Percentiles rank a stretch among this genome's conserved stretches.
These are phyloP conservation scores for Williopsis jadinii DNA, from an alignment of 1,139 yeast species.

Conservation along the genomic window DNA sequence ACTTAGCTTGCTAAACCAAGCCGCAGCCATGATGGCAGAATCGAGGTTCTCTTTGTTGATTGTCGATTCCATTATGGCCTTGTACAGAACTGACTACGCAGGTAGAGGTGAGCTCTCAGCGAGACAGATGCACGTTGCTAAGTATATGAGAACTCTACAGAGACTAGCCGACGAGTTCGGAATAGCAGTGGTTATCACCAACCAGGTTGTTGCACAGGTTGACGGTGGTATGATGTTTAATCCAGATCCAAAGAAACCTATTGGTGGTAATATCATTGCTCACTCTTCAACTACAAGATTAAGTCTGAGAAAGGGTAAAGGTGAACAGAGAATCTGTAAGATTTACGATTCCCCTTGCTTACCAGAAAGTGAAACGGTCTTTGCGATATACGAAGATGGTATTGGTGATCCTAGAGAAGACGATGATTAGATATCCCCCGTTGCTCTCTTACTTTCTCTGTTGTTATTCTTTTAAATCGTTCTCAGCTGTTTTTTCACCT, in stretches of 20 bases:
- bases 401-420: slow-evolving; percentile 91
- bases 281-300: slow-evolving; percentile 93
- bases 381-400: slow-evolving; percentile 95
- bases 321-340: slow-evolving; percentile 88
- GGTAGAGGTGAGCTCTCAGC: slow-evolving; percentile 97
- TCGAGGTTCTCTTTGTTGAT: slow-evolving; percentile 75
- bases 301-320: slow-evolving; percentile 84
- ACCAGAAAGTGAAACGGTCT: slow-evolving; percentile 91
- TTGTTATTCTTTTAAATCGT: too few species aligned
- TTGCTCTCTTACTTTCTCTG: too few species aligned
- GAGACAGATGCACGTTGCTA: slow-evolving; percentile 90
- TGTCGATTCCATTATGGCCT: slow-evolving; percentile 95
- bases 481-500: too few species aligned
- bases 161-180: slow-evolving; percentile 97
- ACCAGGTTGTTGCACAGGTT: slow-evolving; percentile 97
- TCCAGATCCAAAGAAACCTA: slow-evolving; percentile 98
- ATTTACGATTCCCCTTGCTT: slow-evolving; percentile 93
- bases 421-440: slow-evolving; percentile 33
- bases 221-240: slow-evolving; percentile 87
- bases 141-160: slow-evolving; percentile 85
- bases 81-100: slow-evolving; percentile 88
- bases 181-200: slow-evolving; percentile 95
- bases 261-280: slow-evolving; percentile 97
- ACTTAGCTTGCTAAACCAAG: slow-evolving; percentile 74
- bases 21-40: slow-evolving; percentile 96